A percentile compares a stretch with the other conserved stretches of the same genome.
Conservation (phyloP, 2,329 filamentous ascomycete genomes). For the Colletotrichum euphorbiae region DNA sequence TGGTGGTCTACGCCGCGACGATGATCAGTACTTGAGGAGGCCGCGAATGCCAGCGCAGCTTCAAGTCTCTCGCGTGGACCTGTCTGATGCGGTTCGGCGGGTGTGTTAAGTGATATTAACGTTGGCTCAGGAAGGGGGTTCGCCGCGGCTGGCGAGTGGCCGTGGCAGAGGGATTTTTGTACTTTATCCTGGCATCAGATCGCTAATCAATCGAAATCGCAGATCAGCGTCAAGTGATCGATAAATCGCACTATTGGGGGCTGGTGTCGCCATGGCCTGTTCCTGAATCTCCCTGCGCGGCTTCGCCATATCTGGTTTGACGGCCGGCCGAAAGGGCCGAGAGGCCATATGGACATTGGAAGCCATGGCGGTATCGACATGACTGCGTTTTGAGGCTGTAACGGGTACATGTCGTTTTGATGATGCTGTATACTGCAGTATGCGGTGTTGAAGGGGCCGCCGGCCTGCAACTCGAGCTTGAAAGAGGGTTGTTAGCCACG, state of each 20-base stretch:
- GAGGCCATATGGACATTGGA: slow-evolving; percentile 9
- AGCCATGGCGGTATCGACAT: not conserved
- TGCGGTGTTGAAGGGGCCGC: slow-evolving; percentile 20
- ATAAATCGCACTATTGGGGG: slow-evolving; percentile 22
- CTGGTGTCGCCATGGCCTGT: slow-evolving; percentile 30
- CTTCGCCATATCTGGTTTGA: slow-evolving; percentile 29
- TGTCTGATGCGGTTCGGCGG: not conserved
- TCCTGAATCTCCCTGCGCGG: slow-evolving; percentile 31
- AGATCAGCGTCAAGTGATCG: slow-evolving; percentile 25
- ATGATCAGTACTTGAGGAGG: slow-evolving; percentile 1
- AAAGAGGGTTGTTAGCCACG: not conserved
- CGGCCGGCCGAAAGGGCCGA: slow-evolving; percentile 28
- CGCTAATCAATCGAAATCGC: slow-evolving; percentile 31
- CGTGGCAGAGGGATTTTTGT: slow-evolving; percentile 31
- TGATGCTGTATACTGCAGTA: not conserved
- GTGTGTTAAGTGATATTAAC: slow-evolving; percentile 7
- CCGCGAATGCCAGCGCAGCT: not conserved
- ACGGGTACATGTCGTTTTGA: not conserved
- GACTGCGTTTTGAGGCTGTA: not conserved
- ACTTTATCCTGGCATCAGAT: slow-evolving; percentile 29
- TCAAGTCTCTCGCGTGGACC: slow-evolving; percentile 3
- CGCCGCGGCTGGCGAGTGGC: not conserved
- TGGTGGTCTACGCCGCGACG: slow-evolving; percentile 7
- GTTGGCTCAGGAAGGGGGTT: slow-evolving; percentile 20
- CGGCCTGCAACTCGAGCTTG: not conserved